These are phyloP conservation scores for Malus hybrid DNA, from an alignment of 331 rosid species.

Conservation along the genomic window DNA sequence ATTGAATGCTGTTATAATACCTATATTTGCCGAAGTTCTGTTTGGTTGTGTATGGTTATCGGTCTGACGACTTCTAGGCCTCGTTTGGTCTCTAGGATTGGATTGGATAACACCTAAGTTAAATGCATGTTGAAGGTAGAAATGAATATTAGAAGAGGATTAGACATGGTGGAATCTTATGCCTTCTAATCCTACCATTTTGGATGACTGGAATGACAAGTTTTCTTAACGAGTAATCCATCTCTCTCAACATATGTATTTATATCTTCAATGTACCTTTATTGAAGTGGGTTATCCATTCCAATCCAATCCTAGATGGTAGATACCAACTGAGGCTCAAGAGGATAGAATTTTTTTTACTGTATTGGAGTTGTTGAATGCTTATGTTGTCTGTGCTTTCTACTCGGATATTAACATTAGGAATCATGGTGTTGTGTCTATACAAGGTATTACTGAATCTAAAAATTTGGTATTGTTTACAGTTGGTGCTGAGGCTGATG, in stretches of 20 bases:
- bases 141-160: too few species aligned
- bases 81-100: background rate
- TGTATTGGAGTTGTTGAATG: background rate
- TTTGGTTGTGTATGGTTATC: background rate
- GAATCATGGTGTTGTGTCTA: background rate
- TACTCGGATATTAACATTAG: background rate
- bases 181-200: too few species aligned
- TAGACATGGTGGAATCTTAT: too few species aligned
- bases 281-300: background rate
- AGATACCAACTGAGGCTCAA: background rate
- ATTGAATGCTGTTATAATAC: background rate
- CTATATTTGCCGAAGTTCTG: background rate
- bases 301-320: background rate
- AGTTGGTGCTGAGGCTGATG: constrained; percentile 12
- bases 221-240: too few species aligned
- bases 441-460: background rate
- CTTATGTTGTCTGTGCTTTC: background rate
- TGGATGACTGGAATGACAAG: too few species aligned
- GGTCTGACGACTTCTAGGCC: background rate
- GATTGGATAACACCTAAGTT: background rate
- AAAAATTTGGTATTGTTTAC: background rate
- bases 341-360: background rate
- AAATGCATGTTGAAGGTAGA: background rate
- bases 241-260: too few species aligned
- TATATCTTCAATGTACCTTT: too few species aligned